Percentiles rank a stretch among this genome's conserved stretches.
phyloP scores from a whole-genome alignment of 768 basidiomycete species.

The Lyophyllum atratum region DNA sequence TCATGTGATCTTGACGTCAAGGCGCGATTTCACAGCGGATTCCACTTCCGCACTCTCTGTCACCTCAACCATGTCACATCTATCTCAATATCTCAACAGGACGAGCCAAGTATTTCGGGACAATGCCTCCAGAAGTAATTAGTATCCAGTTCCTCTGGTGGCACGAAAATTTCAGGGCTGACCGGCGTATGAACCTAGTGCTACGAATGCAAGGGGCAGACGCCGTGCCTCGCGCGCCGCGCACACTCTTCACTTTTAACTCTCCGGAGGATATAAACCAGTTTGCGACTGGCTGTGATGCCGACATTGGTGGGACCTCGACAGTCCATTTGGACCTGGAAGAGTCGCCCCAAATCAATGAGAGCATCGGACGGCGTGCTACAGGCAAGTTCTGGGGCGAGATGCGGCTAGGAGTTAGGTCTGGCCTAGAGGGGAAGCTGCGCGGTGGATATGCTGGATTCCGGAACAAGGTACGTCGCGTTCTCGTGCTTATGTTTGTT shows the following conservation, averaged over 20 bases:
- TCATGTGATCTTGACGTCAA: conserved; percentile 19
- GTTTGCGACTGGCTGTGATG: conserved; percentile 83
- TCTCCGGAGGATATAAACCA: conserved; percentile 54
- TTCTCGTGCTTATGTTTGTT: not conserved
- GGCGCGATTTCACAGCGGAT: no score
- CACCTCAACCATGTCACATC: conserved; percentile 31
- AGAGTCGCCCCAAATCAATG: conserved; percentile 45
- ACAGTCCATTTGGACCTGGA: conserved; percentile 78
- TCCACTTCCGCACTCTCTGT: not conserved
- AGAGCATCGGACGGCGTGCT: conserved; percentile 45
- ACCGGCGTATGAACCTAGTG: conserved; percentile 41
- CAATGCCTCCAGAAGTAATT: conserved; percentile 34
- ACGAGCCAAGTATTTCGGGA: conserved; percentile 38
- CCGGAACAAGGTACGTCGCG: conserved; percentile 66
- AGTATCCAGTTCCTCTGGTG: not conserved
- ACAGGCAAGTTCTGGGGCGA: conserved; percentile 80
- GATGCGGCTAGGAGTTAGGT: conserved; percentile 69
- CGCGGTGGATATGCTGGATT: conserved; percentile 92
- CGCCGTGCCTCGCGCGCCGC: conserved; percentile 58
- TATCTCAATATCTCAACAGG: conserved; percentile 39
- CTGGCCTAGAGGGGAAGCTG: conserved; percentile 66
- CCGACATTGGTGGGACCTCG: conserved; percentile 85
- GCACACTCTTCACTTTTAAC: conserved; percentile 67
- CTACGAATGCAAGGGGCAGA: conserved; percentile 79
- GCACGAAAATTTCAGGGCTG: not conserved